These are phyloP conservation scores for Aspergillus niger DNA, from an alignment of 2,329 filamentous ascomycete species.

Conservation along the genomic window DNA sequence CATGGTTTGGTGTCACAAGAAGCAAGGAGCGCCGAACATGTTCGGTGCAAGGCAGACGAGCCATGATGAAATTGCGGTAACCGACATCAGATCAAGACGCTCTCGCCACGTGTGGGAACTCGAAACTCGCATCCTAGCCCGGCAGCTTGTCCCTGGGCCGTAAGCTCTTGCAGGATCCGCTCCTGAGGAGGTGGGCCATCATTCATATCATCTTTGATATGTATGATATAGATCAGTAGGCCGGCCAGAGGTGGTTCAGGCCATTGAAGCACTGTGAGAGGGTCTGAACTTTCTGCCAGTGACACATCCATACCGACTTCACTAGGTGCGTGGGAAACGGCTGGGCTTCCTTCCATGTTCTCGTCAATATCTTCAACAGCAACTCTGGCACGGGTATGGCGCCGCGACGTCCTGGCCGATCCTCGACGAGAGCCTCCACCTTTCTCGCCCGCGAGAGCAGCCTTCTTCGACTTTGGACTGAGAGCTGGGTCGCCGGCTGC, in stretches of 20 bases:
- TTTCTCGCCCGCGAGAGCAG: background rate
- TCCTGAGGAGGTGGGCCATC: conserved; percentile 69
- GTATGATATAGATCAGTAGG: conserved; percentile 82
- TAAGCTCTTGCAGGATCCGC: conserved; percentile 69
- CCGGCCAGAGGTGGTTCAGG: conserved; percentile 62
- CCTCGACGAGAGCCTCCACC: conserved; percentile 1
- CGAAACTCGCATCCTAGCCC: conserved; percentile 78
- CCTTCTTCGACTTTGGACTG: conserved; percentile 31
- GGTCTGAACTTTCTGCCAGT: conserved; percentile 16
- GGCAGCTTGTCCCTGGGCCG: conserved; percentile 64
- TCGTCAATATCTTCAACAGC: background rate
- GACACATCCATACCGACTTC: conserved; percentile 10
- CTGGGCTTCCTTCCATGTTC: background rate
- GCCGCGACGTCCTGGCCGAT: conserved; percentile 8
- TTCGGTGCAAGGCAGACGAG: background rate
- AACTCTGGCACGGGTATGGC: conserved; percentile 4
- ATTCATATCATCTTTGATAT: conserved; percentile 82
- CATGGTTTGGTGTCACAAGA: background rate
- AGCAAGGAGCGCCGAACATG: background rate
- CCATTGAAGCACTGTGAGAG: conserved; percentile 11
- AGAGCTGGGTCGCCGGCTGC: conserved; percentile 22
- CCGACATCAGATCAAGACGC: conserved; percentile 44
- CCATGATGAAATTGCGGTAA: background rate
- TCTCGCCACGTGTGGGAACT: conserved; percentile 67
- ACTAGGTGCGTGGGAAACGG: conserved; percentile 1